Percentiles rank a stretch among this genome's conserved stretches.
phyloP scores from a whole-genome alignment of 2,329 filamentous ascomycete species.

The Aspergillus luchuensis region DNA sequence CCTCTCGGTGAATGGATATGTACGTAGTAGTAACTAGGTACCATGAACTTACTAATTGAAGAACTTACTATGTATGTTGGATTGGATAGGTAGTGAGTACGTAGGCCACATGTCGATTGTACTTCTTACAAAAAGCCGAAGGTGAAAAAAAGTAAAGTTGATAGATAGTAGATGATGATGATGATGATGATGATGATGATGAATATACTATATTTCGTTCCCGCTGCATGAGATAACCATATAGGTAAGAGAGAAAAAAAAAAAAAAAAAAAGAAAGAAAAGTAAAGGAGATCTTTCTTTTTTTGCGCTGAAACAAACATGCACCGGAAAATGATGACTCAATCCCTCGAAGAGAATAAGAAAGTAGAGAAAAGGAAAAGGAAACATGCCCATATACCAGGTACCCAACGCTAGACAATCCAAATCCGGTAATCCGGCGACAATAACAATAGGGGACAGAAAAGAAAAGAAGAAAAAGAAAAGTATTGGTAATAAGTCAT shows the following conservation, averaged over 20 bases:
- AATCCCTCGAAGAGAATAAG: background rate
- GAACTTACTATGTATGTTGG: no score
- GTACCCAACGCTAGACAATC: slow-evolving; percentile 7
- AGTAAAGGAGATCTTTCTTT: background rate
- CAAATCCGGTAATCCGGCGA: background rate
- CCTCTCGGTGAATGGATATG: no score
- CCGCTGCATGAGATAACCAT: background rate
- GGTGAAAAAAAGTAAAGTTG: background rate
- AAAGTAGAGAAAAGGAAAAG: background rate
- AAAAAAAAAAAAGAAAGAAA: background rate
- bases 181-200: background rate
- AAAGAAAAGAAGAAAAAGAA: background rate
- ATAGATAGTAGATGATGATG: background rate
- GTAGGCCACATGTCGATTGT: no score
- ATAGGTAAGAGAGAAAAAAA: slow-evolving; percentile 1
- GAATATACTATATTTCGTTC: background rate
- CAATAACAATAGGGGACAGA: background rate
- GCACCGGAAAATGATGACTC: background rate
- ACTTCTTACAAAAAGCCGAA: no score
- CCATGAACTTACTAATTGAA: no score
- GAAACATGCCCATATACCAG: slow-evolving; percentile 3
- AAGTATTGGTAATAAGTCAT: background rate
- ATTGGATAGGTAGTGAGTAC: no score
- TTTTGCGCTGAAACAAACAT: slow-evolving; percentile 5
- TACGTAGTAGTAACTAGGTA: no score